A percentile compares a stretch with the other conserved stretches of the same genome.
Evolutionary conservation across 2,329 filamentous ascomycete genomes (phyloP).

Genomic region (Aulographum hederae): DNA sequence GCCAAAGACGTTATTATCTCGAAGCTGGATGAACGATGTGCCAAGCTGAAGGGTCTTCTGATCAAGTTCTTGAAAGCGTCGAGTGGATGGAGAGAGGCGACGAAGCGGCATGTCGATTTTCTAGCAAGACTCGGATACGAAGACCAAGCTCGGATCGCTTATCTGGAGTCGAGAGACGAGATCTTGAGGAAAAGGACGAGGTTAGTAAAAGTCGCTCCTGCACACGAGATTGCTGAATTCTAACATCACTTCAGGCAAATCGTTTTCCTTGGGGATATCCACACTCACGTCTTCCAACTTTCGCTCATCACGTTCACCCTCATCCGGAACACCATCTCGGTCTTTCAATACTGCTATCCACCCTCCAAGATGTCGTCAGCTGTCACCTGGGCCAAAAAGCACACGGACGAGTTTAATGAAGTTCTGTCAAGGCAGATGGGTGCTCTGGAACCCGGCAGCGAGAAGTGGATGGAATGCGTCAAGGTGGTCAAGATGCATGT

Average conservation of each 20-base stretch:
- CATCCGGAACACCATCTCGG: conserved; percentile 80
- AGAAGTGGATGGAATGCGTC: conserved; percentile 69
- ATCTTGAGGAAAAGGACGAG: conserved; percentile 68
- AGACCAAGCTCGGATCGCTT: conserved; percentile 72
- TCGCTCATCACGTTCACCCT: conserved; percentile 92
- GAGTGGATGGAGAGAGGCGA: conserved; percentile 58
- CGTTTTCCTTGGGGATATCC: conserved; percentile 85
- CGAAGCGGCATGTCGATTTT: conserved; percentile 68
- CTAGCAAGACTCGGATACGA: conserved; percentile 76
- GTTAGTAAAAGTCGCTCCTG: conserved; percentile 24
- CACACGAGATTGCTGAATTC: background rate
- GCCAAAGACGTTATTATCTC: conserved; percentile 85
- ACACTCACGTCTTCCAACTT: conserved; percentile 84
- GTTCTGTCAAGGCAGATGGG: conserved; percentile 72
- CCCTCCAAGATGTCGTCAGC: conserved; percentile 79
- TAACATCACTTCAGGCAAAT: conserved; percentile 48
- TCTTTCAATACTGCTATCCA: conserved; percentile 66
- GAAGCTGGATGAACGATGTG: conserved; percentile 74
- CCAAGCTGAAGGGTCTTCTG: conserved; percentile 57
- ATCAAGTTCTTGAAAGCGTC: conserved; percentile 61
- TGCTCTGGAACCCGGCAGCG: conserved; percentile 59
- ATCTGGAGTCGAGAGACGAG: conserved; percentile 59
- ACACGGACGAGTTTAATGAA: conserved; percentile 78
- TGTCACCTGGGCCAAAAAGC: conserved; percentile 95
- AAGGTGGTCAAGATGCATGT: conserved; percentile 67